Conservation (phyloP, 441 rosid genomes). For the Arabidopsis lyrata region DNA sequence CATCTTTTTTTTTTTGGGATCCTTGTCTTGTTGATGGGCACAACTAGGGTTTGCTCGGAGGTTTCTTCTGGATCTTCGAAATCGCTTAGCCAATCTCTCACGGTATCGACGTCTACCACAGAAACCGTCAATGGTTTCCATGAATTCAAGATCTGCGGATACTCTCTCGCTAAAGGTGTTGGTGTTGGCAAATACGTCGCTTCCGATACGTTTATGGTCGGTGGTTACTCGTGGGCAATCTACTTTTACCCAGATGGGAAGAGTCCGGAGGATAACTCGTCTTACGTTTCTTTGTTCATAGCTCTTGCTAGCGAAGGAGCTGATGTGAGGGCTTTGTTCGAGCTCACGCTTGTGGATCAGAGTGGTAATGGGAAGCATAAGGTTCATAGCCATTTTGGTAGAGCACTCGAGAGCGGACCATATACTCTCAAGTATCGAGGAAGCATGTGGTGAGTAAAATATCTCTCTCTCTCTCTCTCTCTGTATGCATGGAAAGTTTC, state of each 20-base stretch:
- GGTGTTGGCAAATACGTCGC: conserved; percentile 90
- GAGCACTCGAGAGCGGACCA: conserved; percentile 94
- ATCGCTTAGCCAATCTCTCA: conserved; percentile 40
- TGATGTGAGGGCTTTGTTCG: conserved; percentile 93
- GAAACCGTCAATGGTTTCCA: conserved; percentile 95
- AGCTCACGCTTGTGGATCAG: conserved; percentile 91
- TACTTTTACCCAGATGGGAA: conserved; percentile 99
- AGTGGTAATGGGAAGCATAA: conserved; percentile 88
- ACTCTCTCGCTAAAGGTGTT: conserved; percentile 82
- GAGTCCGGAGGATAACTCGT: conserved; percentile 85
- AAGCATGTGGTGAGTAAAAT: conserved; percentile 86
- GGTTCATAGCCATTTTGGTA: conserved; percentile 96
- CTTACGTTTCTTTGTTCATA: conserved; percentile 84
- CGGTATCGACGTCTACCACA: conserved; percentile 74
- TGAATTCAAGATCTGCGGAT: conserved; percentile 83
- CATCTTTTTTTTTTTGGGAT: not conserved
- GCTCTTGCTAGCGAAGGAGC: conserved; percentile 96
- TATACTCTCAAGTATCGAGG: conserved; percentile 96
- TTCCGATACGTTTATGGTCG: conserved; percentile 83
- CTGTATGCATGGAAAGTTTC: conserved; percentile 3
- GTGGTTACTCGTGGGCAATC: conserved; percentile 94
- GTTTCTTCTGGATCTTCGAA: conserved; percentile 50
- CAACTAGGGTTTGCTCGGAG: conserved; percentile 56
- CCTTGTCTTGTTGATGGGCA: conserved; percentile 60
- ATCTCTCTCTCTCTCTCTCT: conserved; percentile 17